Base-by-base conservation (phyloP, 345 rosid genomes). In the Raphanus sativus region DNA sequence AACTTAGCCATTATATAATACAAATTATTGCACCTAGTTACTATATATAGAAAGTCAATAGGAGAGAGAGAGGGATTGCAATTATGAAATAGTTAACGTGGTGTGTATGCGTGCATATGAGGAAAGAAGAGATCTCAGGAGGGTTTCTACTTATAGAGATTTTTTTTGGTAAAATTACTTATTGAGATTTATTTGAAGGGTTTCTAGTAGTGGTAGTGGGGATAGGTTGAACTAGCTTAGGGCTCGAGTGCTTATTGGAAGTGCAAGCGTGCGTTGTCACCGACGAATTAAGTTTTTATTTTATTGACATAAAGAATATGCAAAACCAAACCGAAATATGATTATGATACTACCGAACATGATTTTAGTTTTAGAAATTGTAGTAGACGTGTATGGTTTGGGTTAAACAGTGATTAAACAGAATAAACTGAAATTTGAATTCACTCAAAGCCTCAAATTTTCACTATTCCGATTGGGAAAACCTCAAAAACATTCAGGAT, bases 261-360 rank as follows among this genome's bases (percentile, higher is more conserved):
- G 81, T 78, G 81, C 73, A 78, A 72, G 12, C 28, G 24, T 78
- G 81, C 73, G 69, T 73, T 72, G 81, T 25, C 81, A 66, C 81
- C 38, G 25, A 66, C 15, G 73, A 72, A 40, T 40, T 40, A 40
- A 10, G 4, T 8, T 36, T 36, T 36, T 36, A 8, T 77, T 1
- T 68, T 60, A 72, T 48, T 12, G 15, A 48, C 55, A 15, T 50
- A 6, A 17, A 50, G 55, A 50, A n/a, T 50, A 50, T 50, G 55
- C 7, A 50, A 13, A 50, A 50, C 55, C 21, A 59, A 50, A 50
- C 16, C 17, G 5, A 13, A n/a, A 13, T 40, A 3, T 40, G 48
- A 10, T 40, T 40, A 40, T 40, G 48, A 40, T 40, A 40, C 12
- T 40, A 40, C 48, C 48, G 48, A 40, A 40, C 48, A 40, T 4